Conservation (phyloP, 345 rosid genomes). For the Bruguiera parviflora region DNA sequence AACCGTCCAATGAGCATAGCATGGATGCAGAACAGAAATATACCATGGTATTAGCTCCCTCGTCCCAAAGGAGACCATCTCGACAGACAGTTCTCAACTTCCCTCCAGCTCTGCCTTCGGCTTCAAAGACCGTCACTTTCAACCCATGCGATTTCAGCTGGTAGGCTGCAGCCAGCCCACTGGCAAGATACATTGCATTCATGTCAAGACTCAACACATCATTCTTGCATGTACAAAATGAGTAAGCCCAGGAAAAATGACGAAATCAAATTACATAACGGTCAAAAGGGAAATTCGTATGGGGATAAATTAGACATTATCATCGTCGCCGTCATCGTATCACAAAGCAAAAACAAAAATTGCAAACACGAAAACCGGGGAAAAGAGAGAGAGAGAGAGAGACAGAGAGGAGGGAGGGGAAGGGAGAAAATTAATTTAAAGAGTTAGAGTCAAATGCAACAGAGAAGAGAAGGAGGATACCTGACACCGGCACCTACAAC, state of each 20-base stretch:
- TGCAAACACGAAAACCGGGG: no score
- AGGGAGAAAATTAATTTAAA: neutral
- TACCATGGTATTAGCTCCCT: slow-evolving; percentile 98
- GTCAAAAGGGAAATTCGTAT: no score
- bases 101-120: slow-evolving; percentile 85
- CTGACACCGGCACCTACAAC: slow-evolving; percentile 91
- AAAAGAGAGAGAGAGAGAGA: no score
- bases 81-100: slow-evolving; percentile 63
- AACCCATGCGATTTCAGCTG: slow-evolving; percentile 76
- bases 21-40: neutral
- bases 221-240: no score
- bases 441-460: neutral
- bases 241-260: no score
- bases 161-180: slow-evolving; percentile 94
- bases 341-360: no score
- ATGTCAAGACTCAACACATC: no score
- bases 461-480: slow-evolving; percentile 23
- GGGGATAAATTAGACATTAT: no score
- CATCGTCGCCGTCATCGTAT: no score
- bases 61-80: slow-evolving; percentile 76
- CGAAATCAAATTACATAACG: no score
- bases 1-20: neutral
- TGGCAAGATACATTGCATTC: slow-evolving; percentile 20
- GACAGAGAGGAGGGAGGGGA: no score
- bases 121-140: slow-evolving; percentile 76